Base-by-base conservation (phyloP, 768 basidiomycete species). In the Lepiota venenata region DNA sequence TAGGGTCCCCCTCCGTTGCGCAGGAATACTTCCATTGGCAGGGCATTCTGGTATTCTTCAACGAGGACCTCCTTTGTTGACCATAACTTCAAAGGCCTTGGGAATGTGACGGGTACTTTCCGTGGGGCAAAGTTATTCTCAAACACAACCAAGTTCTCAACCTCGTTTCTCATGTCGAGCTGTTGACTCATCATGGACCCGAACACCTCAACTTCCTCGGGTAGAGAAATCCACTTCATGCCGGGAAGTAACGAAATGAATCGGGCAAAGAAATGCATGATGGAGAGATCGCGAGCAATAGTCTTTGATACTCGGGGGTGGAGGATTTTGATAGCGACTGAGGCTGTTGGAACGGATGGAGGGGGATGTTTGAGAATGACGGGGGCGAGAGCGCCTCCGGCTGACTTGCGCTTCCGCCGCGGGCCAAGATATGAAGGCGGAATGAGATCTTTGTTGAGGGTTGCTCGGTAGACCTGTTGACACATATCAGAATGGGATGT, bases 101-200 rank as follows among this genome's bases (percentile, higher is more conserved):
- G 97, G 71, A 98, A 99, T 10, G 82, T 88, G 20, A 98, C 85
- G 1, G 90, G 85, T 1, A 91, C 83, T 39, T 83, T 85, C 56
- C 93, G 80, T 27, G 82, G 75, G 8, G 81, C 76, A 62, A 99
- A 99, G 65, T 98, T 93, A 47, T 77, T 71, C 69, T 96, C 93
- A 64, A 99, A 99, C 1, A 73, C 78, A 21, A 82, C 71, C 50
- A 99, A 71, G 69, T 98, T 98, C 58, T 90, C 82, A 0, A 91
- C 94, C 67, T 99, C 97, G 56, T 88, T 81, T 35, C 93, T 79
- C 44, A 99, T 73, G 69, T 98, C 93, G 18, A 98, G 79, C 68
- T 99, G 97, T 61, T 85, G 88, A 64, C 83, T 81, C 97, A 99
- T 99, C 93, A 99, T 96, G 29, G 77, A 71, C 6, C 97, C 97